Evolutionary conservation across 2,329 filamentous ascomycete species (phyloP).

Genomic region (Reticulascus tulasneorum): DNA sequence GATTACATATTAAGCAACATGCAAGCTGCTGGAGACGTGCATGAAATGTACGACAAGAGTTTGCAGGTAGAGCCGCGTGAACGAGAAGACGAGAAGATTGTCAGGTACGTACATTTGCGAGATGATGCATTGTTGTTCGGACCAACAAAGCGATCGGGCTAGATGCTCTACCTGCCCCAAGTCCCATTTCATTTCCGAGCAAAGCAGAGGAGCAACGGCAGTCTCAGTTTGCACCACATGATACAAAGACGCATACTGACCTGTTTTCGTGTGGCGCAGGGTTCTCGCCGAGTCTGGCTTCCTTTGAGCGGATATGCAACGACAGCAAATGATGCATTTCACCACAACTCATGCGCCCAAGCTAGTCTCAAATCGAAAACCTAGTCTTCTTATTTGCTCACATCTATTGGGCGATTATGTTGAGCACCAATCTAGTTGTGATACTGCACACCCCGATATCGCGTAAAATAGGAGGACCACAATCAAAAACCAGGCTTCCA

Average conservation of each 20-base stretch:
- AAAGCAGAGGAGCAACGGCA: neutral
- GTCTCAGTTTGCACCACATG: neutral
- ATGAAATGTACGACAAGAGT: conserved; percentile 99
- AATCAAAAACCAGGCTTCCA: no score
- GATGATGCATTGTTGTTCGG: conserved; percentile 20
- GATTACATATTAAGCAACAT: conserved; percentile 97
- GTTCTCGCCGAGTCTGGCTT: conserved; percentile 60
- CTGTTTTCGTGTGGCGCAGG: conserved; percentile 29
- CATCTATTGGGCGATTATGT: no score
- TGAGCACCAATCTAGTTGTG: no score
- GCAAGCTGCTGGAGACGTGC: conserved; percentile 90
- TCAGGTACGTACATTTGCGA: conserved; percentile 65
- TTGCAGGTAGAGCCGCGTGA: conserved; percentile 90
- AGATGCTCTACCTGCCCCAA: conserved; percentile 8
- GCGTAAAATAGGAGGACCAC: no score
- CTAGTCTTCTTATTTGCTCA: no score
- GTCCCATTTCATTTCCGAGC: neutral
- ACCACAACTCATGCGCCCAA: no score
- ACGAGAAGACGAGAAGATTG: conserved; percentile 98
- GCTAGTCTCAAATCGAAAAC: no score
- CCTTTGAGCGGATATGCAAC: conserved; percentile 41
- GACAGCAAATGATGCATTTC: no score
- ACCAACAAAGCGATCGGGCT: conserved; percentile 15
- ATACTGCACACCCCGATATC: no score
- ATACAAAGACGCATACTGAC: conserved; percentile 17